Base-by-base conservation (phyloP, 495 filamentous ascomycete genomes). In the Neurospora sp. region DNA sequence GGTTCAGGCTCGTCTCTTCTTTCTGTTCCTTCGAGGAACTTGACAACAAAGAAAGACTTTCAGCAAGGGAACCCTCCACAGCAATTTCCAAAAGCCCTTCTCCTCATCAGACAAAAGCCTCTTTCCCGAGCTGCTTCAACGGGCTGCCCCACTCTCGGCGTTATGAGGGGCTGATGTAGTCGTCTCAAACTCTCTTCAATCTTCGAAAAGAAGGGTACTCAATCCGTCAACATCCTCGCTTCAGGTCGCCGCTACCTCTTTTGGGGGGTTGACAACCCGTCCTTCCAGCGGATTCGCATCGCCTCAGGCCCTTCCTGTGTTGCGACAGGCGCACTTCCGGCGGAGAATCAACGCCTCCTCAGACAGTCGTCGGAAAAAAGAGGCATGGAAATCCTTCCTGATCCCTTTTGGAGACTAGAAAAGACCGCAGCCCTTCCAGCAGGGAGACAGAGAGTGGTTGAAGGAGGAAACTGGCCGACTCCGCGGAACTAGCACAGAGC, bases 71-170 rank as follows among this genome's bases (percentile, higher is more conserved):
- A 42, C 72, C 72, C 72, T 73, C 72, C 8, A 73, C 72, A 70
- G 54, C 39, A 73, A 35, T 73, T 73, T 73, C 72, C 9, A n/a
- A n/a, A 27, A 59, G 11, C n/a, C 59, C 18, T 39, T 54, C 46
- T 54, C 46, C 46, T 27, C 20, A 54, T 54, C 46, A 54, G 54
- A 62, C 23, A 62, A 35, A 1, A 35, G 39, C 14, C 18, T 39
- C 38, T 66, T 31, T 20, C 69, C 72, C 72, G 27, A 69, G 37
- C 37, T 69, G 59, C 72, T 70, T 73, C 72, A 41, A 46, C 62
- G 66, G 72, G 71, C 69, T 77, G 76, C 74, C 76, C 76, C 40
- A 77, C 76, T 72, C 74, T 77, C 76, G 76, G 76, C 76, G 74
- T 75, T 77, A 73, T 69, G 76, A 75, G 71, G 76, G 76, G 74